phyloP scores from a whole-genome alignment of 371 early-diverging fungal genomes.

The Rhizomucor pusillus region DNA sequence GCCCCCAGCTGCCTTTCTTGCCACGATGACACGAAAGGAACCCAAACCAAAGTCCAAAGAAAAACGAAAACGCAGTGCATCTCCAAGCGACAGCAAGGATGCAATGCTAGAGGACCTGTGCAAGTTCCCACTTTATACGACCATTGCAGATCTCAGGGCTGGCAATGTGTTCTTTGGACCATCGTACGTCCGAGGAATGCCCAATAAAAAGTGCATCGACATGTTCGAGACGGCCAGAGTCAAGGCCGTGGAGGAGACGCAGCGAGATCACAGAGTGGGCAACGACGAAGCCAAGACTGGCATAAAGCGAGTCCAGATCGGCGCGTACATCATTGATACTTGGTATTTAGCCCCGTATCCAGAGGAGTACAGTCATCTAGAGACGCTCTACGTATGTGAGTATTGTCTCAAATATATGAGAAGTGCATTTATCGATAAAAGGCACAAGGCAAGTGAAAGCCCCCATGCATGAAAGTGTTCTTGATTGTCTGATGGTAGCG shows the following conservation, averaged over 20 bases:
- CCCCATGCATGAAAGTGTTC: background rate
- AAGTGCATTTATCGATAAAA: conserved; percentile 58
- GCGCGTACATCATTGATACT: conserved; percentile 81
- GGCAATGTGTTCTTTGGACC: background rate
- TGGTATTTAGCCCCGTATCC: conserved; percentile 99
- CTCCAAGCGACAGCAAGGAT: too few relatives aligned
- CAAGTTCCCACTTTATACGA: too few relatives aligned
- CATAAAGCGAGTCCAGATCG: conserved; percentile 68
- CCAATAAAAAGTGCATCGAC: background rate
- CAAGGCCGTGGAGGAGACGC: background rate
- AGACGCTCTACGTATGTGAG: conserved; percentile 90
- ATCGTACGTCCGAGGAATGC: background rate
- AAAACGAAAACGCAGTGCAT: too few relatives aligned
- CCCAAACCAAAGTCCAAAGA: background rate
- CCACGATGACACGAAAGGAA: background rate
- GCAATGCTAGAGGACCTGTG: too few relatives aligned
- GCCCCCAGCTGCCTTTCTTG: too few relatives aligned
- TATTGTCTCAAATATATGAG: conserved; percentile 97
- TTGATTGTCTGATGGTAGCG: background rate
- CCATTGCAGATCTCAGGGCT: background rate
- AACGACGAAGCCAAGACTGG: background rate
- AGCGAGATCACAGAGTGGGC: too few relatives aligned
- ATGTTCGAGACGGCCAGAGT: background rate
- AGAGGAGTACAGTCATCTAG: conserved; percentile 81
- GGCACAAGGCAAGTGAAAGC: conserved; percentile 60